Percentiles rank a stretch among this genome's conserved stretches.
phyloP scores from a whole-genome alignment of 2,329 filamentous ascomycete genomes.

The Penicillium sclerotiorum region DNA sequence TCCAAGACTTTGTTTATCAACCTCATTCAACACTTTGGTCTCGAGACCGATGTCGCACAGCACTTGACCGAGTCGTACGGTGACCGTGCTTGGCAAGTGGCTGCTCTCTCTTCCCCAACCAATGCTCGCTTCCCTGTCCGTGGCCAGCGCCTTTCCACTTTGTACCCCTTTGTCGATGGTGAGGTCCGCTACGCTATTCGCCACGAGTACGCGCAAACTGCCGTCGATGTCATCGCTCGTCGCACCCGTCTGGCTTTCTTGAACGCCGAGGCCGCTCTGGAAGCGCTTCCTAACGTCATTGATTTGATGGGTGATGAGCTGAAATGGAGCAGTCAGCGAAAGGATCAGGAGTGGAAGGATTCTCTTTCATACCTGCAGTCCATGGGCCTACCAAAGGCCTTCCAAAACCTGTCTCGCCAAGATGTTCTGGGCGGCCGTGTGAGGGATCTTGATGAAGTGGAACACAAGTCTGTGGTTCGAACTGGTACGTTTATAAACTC shows the following conservation, averaged over 20 bases:
- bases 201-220: conserved; percentile 90
- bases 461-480: conserved; percentile 45
- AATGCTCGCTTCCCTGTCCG: conserved; percentile 79
- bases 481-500: conserved; percentile 38
- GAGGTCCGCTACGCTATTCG: conserved; percentile 86
- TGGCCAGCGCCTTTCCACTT: conserved; percentile 73
- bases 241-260: conserved; percentile 85
- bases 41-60: conserved; percentile 90
- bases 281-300: conserved; percentile 81
- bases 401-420: conserved; percentile 57
- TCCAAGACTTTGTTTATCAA: conserved; percentile 93
- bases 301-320: conserved; percentile 88
- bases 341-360: conserved; percentile 80
- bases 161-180: conserved; percentile 91
- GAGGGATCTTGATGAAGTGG: conserved; percentile 45
- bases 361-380: conserved; percentile 60
- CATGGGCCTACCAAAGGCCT: conserved; percentile 64
- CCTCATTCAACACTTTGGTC: conserved; percentile 86
- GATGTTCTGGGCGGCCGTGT: conserved; percentile 62
- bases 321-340: conserved; percentile 71
- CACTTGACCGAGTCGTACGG: conserved; percentile 87
- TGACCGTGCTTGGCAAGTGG: conserved; percentile 89
- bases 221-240: conserved; percentile 83
- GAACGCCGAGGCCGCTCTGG: conserved; percentile 86
- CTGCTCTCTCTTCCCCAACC: conserved; percentile 75